These are phyloP conservation scores for Tagetes patula DNA, from an alignment of 129 eudicot species.

Conservation along the genomic window DNA sequence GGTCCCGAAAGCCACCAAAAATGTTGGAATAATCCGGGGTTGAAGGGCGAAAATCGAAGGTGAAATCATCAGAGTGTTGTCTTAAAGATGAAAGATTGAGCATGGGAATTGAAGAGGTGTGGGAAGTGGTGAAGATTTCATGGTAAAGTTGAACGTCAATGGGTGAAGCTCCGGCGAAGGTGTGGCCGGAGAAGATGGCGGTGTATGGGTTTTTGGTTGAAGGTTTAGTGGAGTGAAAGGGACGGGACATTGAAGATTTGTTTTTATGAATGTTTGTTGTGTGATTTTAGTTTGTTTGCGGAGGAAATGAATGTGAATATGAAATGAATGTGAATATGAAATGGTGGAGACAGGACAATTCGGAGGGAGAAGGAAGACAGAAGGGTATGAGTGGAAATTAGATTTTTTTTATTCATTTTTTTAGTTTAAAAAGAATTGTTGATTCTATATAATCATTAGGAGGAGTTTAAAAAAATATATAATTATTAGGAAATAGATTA, in stretches of 20 bases:
- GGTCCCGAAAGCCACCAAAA: conserved; percentile 57
- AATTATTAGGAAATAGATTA: neutral
- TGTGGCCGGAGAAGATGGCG: conserved; percentile 49
- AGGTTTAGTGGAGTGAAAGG: conserved; percentile 53
- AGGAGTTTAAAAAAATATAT: no score
- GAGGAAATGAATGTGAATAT: neutral
- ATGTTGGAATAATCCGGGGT: conserved; percentile 66
- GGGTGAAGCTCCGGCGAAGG: conserved; percentile 25
- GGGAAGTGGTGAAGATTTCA: conserved; percentile 60
- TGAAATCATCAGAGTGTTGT: conserved; percentile 26
- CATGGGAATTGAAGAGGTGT: conserved; percentile 66
- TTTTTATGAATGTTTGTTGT: conserved; percentile 14
- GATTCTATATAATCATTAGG: neutral
- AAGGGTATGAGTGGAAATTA: conserved; percentile 33
- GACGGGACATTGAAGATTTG: conserved; percentile 28
- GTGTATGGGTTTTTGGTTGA: conserved; percentile 55
- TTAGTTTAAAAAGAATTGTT: neutral
- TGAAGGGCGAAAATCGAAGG: conserved; percentile 32
- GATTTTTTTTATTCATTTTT: neutral
- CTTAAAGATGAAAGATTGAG: conserved; percentile 58
- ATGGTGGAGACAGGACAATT: conserved; percentile 26
- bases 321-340: no score
- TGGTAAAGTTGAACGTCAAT: conserved; percentile 47
- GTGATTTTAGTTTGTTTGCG: conserved; percentile 27
- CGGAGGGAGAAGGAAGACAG: conserved; percentile 35